phyloP scores from a whole-genome alignment of 148 eudicot genomes.

The Selenicereus undatus region DNA sequence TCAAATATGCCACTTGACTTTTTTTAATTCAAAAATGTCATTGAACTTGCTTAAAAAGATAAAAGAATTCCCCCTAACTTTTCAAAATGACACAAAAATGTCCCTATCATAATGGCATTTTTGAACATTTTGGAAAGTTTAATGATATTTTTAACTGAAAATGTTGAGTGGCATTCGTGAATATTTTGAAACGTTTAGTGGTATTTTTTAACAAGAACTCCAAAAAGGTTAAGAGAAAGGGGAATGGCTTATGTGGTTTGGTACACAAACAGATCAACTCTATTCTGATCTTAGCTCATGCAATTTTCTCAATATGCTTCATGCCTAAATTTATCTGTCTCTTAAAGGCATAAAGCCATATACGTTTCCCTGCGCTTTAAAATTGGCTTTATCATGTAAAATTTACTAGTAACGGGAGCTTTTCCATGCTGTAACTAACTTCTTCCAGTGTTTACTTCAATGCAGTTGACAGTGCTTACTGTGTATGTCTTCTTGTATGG shows the following conservation, averaged over 20 bases:
- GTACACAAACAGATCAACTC: neutral
- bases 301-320: neutral
- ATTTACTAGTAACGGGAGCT: neutral
- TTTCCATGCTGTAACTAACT: constrained; percentile 1
- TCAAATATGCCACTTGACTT: too few species aligned
- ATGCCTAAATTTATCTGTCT: neutral
- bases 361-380: neutral
- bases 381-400: neutral
- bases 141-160: too few species aligned
- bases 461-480: constrained; percentile 97
- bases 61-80: too few species aligned
- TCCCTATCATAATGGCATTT: too few species aligned
- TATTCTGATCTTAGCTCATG: neutral
- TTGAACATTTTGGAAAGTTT: too few species aligned
- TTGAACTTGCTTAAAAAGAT: too few species aligned
- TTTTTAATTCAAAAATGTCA: too few species aligned
- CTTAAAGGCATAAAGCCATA: neutral
- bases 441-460: constrained; percentile 9
- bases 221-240: neutral
- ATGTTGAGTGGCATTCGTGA: too few species aligned
- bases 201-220: too few species aligned
- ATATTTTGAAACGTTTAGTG: too few species aligned
- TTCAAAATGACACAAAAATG: too few species aligned
- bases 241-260: neutral
- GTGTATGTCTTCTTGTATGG: constrained; percentile 90